Evolutionary conservation across 2,329 filamentous ascomycete genomes (phyloP), one percentile per base, ranked within the genome.

Genomic region (Diplodia intermedia): DNA sequence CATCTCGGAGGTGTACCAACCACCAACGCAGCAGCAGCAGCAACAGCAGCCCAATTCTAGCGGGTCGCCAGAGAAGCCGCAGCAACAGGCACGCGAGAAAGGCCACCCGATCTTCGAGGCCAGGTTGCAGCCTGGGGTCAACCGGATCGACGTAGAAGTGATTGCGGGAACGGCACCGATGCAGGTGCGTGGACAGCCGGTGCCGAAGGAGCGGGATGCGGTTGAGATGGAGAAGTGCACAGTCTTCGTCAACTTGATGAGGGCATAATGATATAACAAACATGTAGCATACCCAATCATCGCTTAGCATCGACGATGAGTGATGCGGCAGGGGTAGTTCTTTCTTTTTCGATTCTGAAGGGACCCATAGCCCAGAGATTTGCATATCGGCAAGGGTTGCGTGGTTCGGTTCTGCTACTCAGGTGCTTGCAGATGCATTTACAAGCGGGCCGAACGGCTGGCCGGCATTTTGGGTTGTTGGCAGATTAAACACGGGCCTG

Each of bases 181-280:
- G 60, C 73, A 71, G 68, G 55, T 60, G 12, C 40, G 36, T 65
- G 70, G 52, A 69, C 72, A 54, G 40, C 69, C 9, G 73, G 76
- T 56, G 31, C 69, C 69, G 7, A 75, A 71, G 20, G 69, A 71
- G 55, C 69, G 69, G 67, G 78, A 88, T 11, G 87, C 89, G 70
- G 86, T 90, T 43, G 92, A 95, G 76, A 82, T 94, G 70, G 93
- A 97, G 81, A 90, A 90, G 73, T 85, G 93, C 68, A 92, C 88
- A 1, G 83, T 95, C 33, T 91, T 91, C 79, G 86, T 90, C 69
- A 90, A 95, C 78, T 79, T 96, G 72, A 79, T 88, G 77, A 86
- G 49, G 52, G 50, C 49, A 23, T 38, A 26, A 29, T 65, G 50
- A 43, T 47, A n/a, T 52, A 29, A 20, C 15, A 47, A 20, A 11